These are phyloP conservation scores for Yamadazyma dushanensis DNA, from an alignment of 1,139 yeast genomes.

Conservation along the genomic window DNA sequence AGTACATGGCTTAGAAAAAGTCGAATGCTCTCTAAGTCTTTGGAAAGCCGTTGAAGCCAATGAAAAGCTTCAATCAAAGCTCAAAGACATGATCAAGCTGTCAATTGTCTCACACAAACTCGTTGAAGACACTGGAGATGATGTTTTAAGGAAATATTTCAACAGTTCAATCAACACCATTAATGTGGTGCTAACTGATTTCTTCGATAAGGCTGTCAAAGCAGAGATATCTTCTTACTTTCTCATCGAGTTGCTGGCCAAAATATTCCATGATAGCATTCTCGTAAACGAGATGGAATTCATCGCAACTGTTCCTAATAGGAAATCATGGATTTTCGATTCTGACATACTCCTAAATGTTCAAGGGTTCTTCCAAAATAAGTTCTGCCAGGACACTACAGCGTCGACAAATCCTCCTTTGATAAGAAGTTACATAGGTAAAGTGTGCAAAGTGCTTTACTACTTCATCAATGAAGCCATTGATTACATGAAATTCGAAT, in stretches of 20 bases:
- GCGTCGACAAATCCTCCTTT: conserved; percentile 15
- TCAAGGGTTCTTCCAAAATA: conserved; percentile 32
- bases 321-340: conserved; percentile 43
- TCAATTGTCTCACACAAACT: conserved; percentile 4
- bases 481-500: conserved; percentile 31
- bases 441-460: conserved; percentile 34
- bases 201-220: conserved; percentile 24
- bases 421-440: conserved; percentile 19
- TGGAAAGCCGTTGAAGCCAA: conserved; percentile 41
- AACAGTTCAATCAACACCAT: conserved; percentile 30
- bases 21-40: conserved; percentile 52
- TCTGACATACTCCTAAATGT: conserved; percentile 32
- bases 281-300: conserved; percentile 43
- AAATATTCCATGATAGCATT: conserved; percentile 42
- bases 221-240: conserved; percentile 23
- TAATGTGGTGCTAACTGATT: conserved; percentile 34
- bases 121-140: conserved; percentile 8
- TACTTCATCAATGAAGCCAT: conserved; percentile 41
- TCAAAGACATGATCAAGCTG: conserved; percentile 15
- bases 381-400: conserved; percentile 16
- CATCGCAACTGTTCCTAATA: conserved; percentile 12
- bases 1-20: conserved; percentile 55
- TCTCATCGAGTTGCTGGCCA: conserved; percentile 33
- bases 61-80: conserved; percentile 9
- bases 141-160: conserved; percentile 29